phyloP scores from a whole-genome alignment of 2,329 filamentous ascomycete species.

The Elsinoe necatrix region DNA sequence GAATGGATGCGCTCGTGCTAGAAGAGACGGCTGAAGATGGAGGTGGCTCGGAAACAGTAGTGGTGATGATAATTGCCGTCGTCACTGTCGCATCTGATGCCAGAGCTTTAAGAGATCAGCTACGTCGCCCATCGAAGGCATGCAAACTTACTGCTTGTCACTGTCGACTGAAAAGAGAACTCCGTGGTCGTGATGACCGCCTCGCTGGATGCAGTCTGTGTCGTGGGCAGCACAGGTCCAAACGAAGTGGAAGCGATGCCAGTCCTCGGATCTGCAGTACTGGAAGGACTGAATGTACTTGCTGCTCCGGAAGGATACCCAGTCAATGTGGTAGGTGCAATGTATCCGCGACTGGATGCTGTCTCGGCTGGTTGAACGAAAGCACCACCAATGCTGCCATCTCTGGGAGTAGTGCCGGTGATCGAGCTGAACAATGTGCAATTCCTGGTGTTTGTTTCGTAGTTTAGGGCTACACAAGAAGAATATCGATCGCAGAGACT shows the following conservation, averaged over 20 bases:
- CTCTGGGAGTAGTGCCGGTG: conserved; percentile 23
- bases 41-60: not conserved
- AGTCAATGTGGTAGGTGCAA: not conserved
- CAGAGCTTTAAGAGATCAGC: not conserved
- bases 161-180: not conserved
- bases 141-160: conserved; percentile 6
- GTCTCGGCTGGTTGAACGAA: conserved; percentile 7
- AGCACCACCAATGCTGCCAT: conserved; percentile 19
- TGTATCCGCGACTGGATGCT: conserved; percentile 7
- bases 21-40: not conserved
- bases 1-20: not conserved
- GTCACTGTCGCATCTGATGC: conserved; percentile 16
- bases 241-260: not conserved
- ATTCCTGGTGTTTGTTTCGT: conserved; percentile 20
- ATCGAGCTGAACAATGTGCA: conserved; percentile 27
- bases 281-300: conserved; percentile 1
- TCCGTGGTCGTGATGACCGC: conserved; percentile 1
- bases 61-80: conserved; percentile 3
- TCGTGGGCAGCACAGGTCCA: conserved; percentile 15
- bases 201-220: conserved; percentile 18
- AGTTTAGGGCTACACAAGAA: conserved; percentile 26
- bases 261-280: not conserved
- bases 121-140: not conserved
- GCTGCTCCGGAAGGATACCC: not conserved
- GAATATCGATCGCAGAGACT: conserved; percentile 23